A percentile compares a stretch with the other conserved stretches of the same genome.
Conservation (phyloP, 2,329 filamentous ascomycete genomes). For the Pestalotiopsis fici region DNA sequence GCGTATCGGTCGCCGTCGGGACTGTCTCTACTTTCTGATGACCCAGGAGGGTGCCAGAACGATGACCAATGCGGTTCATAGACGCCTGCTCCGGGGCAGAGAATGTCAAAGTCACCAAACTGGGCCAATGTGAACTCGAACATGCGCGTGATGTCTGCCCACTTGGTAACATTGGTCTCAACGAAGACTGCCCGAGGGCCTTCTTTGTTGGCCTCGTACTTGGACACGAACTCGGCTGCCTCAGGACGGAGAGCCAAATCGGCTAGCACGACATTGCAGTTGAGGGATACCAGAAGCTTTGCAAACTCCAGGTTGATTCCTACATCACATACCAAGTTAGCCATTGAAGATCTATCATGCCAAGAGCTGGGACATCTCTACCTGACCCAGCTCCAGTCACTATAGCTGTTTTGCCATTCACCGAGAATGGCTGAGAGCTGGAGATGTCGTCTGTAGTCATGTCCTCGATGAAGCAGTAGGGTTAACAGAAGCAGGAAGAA, state of each 20-base stretch:
- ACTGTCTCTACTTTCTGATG: constrained; percentile 30
- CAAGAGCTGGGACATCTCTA: constrained; percentile 19
- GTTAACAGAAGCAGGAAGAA: neutral
- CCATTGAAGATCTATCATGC: constrained; percentile 1
- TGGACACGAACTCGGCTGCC: constrained; percentile 33
- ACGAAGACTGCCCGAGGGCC: constrained; percentile 38
- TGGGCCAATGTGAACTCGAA: constrained; percentile 33
- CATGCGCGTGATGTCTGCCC: constrained; percentile 36
- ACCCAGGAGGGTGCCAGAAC: constrained; percentile 44
- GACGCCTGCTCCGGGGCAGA: constrained; percentile 47
- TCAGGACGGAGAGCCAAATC: constrained; percentile 44
- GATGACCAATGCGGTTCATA: constrained; percentile 45
- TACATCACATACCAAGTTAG: constrained; percentile 9
- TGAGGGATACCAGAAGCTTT: constrained; percentile 37
- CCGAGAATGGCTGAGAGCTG: constrained; percentile 22
- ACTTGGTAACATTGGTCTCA: constrained; percentile 44
- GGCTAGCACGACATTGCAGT: constrained; percentile 46
- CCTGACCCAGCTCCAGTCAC: constrained; percentile 57
- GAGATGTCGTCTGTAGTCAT: constrained; percentile 37
- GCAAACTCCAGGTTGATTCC: constrained; percentile 47
- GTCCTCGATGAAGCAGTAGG: neutral
- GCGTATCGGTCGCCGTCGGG: constrained; percentile 30
- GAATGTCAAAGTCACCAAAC: constrained; percentile 41
- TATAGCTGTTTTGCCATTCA: constrained; percentile 47
- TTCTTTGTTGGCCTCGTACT: constrained; percentile 16